phyloP scores from a whole-genome alignment of 441 rosid genomes.

The Syzygium syzygioides region DNA sequence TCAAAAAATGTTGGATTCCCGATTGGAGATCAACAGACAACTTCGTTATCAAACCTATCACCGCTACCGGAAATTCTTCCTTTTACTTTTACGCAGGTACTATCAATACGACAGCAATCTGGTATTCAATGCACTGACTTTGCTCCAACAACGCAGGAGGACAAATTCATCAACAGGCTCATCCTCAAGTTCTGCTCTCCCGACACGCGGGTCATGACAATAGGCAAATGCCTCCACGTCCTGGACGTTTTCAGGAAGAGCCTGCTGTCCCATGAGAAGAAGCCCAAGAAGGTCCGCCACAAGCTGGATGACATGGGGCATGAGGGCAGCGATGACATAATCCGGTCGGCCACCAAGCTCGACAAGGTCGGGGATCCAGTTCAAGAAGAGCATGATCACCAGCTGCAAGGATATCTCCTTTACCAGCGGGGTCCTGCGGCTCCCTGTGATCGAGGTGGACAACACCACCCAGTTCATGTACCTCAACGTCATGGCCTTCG shows the following conservation, averaged over 20 bases:
- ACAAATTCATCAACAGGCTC: neutral
- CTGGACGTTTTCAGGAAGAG: neutral
- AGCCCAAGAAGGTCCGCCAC: neutral
- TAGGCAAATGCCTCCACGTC: neutral
- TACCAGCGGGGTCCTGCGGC: slow-evolving; percentile 20
- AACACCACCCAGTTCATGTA: slow-evolving; percentile 27
- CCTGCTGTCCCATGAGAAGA: slow-evolving; percentile 7
- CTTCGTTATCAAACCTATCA: neutral
- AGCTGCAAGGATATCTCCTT: slow-evolving; percentile 41
- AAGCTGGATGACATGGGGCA: neutral
- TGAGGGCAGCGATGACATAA: neutral
- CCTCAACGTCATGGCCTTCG: slow-evolving; percentile 40
- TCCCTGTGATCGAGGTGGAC: slow-evolving; percentile 28
- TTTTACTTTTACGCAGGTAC: neutral
- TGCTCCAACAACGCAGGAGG: neutral
- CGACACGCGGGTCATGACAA: neutral
- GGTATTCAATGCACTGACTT: neutral
- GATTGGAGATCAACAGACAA: neutral
- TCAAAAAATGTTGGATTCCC: neutral
- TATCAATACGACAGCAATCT: neutral
- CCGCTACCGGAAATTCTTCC: neutral
- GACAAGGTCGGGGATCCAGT: slow-evolving; percentile 31
- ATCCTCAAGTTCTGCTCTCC: neutral
- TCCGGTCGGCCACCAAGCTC: slow-evolving; percentile 32
- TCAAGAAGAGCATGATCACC: slow-evolving; percentile 18